Conservation (phyloP, 345 rosid genomes). For the Eucalyptus regnans region DNA sequence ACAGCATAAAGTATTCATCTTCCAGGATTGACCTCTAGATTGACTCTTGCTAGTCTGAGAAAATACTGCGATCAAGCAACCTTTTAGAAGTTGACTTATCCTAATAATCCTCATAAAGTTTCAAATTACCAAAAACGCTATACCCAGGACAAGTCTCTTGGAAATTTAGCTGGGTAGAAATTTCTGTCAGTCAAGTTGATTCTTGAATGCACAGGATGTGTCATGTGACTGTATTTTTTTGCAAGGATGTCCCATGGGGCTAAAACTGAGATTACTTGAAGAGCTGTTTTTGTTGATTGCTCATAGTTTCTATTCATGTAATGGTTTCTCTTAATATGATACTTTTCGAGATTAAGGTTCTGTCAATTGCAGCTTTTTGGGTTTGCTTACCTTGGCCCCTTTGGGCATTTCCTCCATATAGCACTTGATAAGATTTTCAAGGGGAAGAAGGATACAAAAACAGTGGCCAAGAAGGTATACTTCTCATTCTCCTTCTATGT, state of each 20-base stretch:
- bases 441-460: constrained; percentile 76
- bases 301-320: not conserved
- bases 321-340: not conserved
- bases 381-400: constrained; percentile 77
- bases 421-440: constrained; percentile 71
- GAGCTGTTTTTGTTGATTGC: not conserved
- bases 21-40: not conserved
- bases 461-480: constrained; percentile 87
- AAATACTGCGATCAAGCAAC: not conserved
- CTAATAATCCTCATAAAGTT: not conserved
- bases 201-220: not conserved
- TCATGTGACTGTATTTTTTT: not conserved
- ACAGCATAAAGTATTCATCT: not conserved
- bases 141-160: not conserved
- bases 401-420: constrained; percentile 63
- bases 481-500: not conserved
- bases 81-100: not conserved
- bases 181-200: not conserved
- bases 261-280: not conserved
- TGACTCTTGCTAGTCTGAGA: not conserved
- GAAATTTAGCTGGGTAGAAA: not conserved
- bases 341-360: not conserved
- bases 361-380: constrained; percentile 56
- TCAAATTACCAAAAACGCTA: not conserved
- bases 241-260: not conserved